Evolutionary conservation across 129 eudicot genomes (phyloP).

Genomic region (Chrysanthemum lavandulifolium): DNA sequence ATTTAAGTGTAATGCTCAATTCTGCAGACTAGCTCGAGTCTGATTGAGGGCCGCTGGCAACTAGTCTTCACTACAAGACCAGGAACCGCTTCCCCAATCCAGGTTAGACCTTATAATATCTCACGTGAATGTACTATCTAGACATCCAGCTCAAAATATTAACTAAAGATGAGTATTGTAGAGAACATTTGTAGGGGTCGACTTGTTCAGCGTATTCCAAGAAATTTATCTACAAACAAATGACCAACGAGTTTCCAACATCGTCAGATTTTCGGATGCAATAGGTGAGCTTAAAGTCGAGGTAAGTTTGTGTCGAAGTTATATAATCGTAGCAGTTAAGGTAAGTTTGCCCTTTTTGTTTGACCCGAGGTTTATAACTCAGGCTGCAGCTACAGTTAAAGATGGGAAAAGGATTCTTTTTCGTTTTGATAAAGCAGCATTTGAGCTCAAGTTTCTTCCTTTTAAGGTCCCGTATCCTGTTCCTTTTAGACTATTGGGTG

Average conservation of each 20-base stretch:
- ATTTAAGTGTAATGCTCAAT: background rate
- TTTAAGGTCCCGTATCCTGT: slow-evolving; percentile 97
- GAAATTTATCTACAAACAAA: slow-evolving; percentile 79
- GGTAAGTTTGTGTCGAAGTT: slow-evolving; percentile 44
- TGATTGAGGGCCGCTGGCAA: slow-evolving; percentile 96
- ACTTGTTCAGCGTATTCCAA: slow-evolving; percentile 86
- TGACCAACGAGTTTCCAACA: slow-evolving; percentile 92
- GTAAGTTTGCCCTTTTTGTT: background rate
- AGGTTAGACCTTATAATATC: slow-evolving; percentile 39
- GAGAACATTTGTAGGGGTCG: slow-evolving; percentile 99
- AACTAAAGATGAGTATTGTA: slow-evolving; percentile 27
- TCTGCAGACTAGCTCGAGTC: slow-evolving; percentile 84
- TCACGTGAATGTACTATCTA: background rate
- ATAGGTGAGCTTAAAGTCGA: slow-evolving; percentile 97
- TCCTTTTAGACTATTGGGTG: slow-evolving; percentile 91
- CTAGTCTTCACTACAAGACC: slow-evolving; percentile 93
- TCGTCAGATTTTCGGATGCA: slow-evolving; percentile 84
- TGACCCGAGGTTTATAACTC: slow-evolving; percentile 20
- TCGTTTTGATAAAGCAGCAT: slow-evolving; percentile 92
- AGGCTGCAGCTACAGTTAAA: slow-evolving; percentile 82
- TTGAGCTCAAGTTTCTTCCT: slow-evolving; percentile 79
- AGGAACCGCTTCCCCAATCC: slow-evolving; percentile 93
- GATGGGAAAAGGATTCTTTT: slow-evolving; percentile 84
- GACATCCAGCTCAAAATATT: background rate
- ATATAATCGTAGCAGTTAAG: background rate